Evolutionary conservation across 108 stramenopile genomes (phyloP), one percentile per base, ranked within the genome.

Genomic region (Nitzschia sp.): DNA sequence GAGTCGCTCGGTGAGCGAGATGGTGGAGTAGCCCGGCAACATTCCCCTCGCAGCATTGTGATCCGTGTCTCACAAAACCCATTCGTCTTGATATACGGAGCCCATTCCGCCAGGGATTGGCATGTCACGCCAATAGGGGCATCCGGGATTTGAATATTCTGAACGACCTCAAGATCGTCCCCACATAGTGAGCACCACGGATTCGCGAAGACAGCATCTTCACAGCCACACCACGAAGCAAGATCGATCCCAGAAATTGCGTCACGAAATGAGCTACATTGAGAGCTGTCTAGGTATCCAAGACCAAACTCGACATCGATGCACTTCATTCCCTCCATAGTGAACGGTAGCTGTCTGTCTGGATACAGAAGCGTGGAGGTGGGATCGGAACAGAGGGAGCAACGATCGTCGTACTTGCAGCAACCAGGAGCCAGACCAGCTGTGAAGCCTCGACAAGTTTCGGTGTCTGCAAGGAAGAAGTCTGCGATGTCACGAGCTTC

Each of bases 41-140:
- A 60, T 5, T 38, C 59, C 3, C 9, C 33, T 5, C 36, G 9
- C 35, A 38, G 33, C 22, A 38, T 19, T 5, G 29, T 8, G 13
- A 60, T 38, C 2, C 36, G 33, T 2, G 29, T 17, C 5, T 60
- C 31, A 38, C 59, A 60, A 60, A 60, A 60, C 35, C 16, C 35
- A 41, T 17, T 22, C 4, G 35, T 28, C 13, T 4, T 38, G 59
- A 60, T 35, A 22, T 60, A 60, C n/a, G 22, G 36, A 13, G 59
- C 29, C 31, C 29, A 34, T 6, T 60, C 59, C 3, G 11, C 9
- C 9, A 60, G 21, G 4, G 32, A 22, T 38, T 34, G 31, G 22
- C 59, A 60, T 8, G 59, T 60, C 16, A 60, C 31, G 33, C 59
- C 59, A 30, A 11, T 13, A 34, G 59, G 29, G 5, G 13, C 33